Conservation (phyloP, 495 filamentous ascomycete genomes). For the Tetracladium setigerum region DNA sequence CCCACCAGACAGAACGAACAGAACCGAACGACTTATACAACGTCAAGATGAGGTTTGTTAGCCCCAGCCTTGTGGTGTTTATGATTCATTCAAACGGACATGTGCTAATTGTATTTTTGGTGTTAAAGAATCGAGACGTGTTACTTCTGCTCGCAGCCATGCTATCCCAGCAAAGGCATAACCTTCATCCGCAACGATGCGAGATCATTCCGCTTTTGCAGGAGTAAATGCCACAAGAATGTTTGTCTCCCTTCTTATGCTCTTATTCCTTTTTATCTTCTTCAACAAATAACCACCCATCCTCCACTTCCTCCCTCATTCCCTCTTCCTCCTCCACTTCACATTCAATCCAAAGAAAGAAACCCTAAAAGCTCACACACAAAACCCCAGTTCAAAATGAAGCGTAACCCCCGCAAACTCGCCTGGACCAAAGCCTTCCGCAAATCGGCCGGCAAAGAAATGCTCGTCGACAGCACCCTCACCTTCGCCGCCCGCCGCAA, state of each 20-base stretch:
- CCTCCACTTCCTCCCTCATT: not conserved
- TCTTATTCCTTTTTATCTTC: not conserved
- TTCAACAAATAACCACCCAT: conserved; percentile 1
- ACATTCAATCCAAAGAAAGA: not conserved
- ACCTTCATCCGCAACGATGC: conserved; percentile 73
- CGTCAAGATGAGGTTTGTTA: conserved; percentile 32
- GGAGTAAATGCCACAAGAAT: conserved; percentile 91
- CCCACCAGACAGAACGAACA: too few species aligned
- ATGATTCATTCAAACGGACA: not conserved
- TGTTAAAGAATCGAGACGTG: conserved; percentile 69
- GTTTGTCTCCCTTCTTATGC: too few species aligned
- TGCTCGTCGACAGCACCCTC: conserved; percentile 90
- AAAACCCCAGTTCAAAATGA: conserved; percentile 78
- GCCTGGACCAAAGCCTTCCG: conserved; percentile 85
- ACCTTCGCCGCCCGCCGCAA: conserved; percentile 89
- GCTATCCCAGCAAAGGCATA: conserved; percentile 86
- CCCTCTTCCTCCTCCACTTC: not conserved
- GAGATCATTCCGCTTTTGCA: conserved; percentile 63
- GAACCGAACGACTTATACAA: too few species aligned
- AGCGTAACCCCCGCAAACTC: conserved; percentile 71
- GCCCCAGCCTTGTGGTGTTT: too few species aligned
- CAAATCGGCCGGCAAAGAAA: conserved; percentile 76
- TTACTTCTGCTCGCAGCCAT: conserved; percentile 81
- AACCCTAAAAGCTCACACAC: too few species aligned
- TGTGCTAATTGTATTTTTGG: not conserved